A percentile compares a stretch with the other conserved stretches of the same genome.
Evolutionary conservation across 352 stramenopile genomes (phyloP).

Genomic region (Blastocystis sp.): DNA sequence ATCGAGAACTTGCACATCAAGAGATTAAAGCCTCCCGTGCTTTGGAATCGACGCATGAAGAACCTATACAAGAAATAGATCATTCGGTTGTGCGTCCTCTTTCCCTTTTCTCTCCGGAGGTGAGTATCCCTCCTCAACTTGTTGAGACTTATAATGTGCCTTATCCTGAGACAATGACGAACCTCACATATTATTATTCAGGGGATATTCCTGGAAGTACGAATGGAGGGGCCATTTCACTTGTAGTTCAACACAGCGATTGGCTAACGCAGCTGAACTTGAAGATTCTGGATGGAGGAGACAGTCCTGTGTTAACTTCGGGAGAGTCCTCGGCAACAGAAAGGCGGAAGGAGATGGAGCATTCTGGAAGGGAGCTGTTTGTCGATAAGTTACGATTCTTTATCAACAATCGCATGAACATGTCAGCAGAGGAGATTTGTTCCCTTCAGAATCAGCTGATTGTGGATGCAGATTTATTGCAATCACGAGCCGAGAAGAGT

Average conservation of each 20-base stretch:
- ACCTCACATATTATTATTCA: not conserved
- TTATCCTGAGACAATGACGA: not conserved
- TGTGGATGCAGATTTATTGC: conserved; percentile 16
- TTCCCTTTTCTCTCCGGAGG: not conserved
- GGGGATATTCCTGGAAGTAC: not conserved
- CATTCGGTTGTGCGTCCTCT: not conserved
- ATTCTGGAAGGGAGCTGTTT: not conserved
- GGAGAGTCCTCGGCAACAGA: not conserved
- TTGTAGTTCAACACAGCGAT: conserved; percentile 58
- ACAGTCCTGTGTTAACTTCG: not conserved
- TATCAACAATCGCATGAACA: not conserved
- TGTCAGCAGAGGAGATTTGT: not conserved
- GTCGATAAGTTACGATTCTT: conserved; percentile 12
- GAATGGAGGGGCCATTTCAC: not conserved
- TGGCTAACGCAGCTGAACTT: conserved; percentile 58
- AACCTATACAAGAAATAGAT: not conserved
- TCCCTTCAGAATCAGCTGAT: conserved; percentile 9
- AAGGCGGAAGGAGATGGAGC: not conserved
- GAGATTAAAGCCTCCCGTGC: not conserved
- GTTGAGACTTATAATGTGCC: not conserved
- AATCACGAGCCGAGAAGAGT: conserved; percentile 57
- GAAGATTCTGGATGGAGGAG: conserved; percentile 16
- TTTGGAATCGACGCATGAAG: not conserved
- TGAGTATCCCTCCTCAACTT: not conserved
- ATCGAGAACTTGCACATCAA: conserved; percentile 18